Conservation (phyloP, 2,329 filamentous ascomycete species). For the Cercospora sp. region DNA sequence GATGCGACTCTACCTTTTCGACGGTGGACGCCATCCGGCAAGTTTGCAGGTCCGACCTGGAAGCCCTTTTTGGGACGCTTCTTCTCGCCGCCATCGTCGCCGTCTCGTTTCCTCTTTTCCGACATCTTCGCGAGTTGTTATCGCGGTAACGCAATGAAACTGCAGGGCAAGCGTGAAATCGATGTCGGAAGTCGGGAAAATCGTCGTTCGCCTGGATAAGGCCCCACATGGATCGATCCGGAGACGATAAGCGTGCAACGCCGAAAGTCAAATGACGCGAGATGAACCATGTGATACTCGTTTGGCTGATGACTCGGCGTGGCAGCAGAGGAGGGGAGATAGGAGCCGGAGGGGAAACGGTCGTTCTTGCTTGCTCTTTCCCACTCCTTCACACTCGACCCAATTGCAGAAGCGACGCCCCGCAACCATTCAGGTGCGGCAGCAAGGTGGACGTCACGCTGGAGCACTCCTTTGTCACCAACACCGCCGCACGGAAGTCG, state of each 20-base stretch:
- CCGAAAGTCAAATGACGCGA: slow-evolving; percentile 11
- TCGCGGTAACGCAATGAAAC: neutral
- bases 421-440: neutral
- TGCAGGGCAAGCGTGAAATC: neutral
- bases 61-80: slow-evolving; percentile 70
- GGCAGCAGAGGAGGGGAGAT: slow-evolving; percentile 4
- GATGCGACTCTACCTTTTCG: slow-evolving; percentile 60
- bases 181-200: neutral
- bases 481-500: slow-evolving; percentile 17
- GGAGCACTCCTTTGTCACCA: slow-evolving; percentile 23
- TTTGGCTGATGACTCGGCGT: slow-evolving; percentile 11
- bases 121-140: slow-evolving; percentile 19
- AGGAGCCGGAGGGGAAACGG: slow-evolving; percentile 1
- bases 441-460: slow-evolving; percentile 8
- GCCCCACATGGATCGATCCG: neutral
- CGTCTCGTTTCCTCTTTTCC: slow-evolving; percentile 27
- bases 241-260: slow-evolving; percentile 1
- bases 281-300: slow-evolving; percentile 8
- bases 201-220: slow-evolving; percentile 5
- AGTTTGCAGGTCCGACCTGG: slow-evolving; percentile 80
- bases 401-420: neutral
- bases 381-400: neutral
- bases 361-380: neutral
- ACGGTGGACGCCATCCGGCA: slow-evolving; percentile 84
- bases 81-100: slow-evolving; percentile 19